Base-by-base conservation (phyloP, 331 rosid species). In the Saraca asoca region DNA sequence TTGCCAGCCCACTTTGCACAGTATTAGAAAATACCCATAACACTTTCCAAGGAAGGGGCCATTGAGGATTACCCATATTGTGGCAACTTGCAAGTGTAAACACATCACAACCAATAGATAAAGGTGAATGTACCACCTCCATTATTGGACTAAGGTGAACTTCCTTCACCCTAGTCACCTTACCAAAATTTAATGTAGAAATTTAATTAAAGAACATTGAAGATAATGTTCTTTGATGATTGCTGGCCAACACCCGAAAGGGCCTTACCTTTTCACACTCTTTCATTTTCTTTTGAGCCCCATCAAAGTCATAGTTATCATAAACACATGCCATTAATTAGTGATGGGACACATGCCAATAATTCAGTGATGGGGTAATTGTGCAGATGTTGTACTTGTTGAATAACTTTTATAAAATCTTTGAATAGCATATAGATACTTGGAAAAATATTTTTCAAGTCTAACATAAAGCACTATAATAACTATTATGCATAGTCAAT, bases 41-140 rank as follows among this genome's bases (percentile, higher is more conserved):
- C 95, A 75, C 71, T 92, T 92, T 44, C 96, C 96, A 17, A 89
- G 96, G 83, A 92, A 92, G 33, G 98, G 98, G 70, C 89, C 98
- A 79, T 92, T 92, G 75, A 85, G 77, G 67, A 89, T 92, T 5
- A 92, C 94, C 98, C 89, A 70, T 77, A 85, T 72, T 51, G 50
- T 37, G 19, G 46, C 9, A 74, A 62, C 31, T n/a, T 24, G 31
- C 31, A 1, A 24, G 31, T 15, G 34, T 48, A 19, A 51, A 45
- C 16, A 35, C 37, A 49, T 51, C 55, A 64, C 31, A 71, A 43
- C 18, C 38, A 18, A 51, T 11, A 3, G 4, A 3, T 9, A 50
- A 11, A 16, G 24, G 7, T 24, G 31, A 1, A 24, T 24, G 31
- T 24, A 24, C 31, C 31, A 24, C 31, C 3, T 24, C 2, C 31